Percentiles rank a stretch among this genome's conserved stretches.
phyloP scores from a whole-genome alignment of 768 basidiomycete genomes.

The Suillus clintonianus region DNA sequence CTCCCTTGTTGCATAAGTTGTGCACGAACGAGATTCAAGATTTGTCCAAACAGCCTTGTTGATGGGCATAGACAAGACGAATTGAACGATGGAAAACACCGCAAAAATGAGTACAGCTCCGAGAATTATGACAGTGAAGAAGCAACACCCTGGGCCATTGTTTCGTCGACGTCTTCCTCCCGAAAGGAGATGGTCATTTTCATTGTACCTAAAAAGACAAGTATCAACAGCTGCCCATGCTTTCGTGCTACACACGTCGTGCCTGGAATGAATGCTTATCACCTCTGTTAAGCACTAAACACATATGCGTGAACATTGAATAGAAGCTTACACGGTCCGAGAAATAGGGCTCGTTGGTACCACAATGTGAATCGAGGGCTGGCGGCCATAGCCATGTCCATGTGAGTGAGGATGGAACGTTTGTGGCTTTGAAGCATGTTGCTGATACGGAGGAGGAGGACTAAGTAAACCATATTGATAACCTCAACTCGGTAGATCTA shows the following conservation, averaged over 20 bases:
- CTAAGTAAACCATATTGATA: too few relatives aligned
- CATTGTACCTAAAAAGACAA: neutral
- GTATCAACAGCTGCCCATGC: neutral
- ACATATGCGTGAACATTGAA: neutral
- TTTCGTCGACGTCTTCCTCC: neutral
- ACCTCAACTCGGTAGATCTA: too few relatives aligned
- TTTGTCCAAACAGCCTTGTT: constrained; percentile 14
- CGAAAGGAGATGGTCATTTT: neutral
- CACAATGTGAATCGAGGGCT: too few relatives aligned
- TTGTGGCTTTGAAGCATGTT: too few relatives aligned
- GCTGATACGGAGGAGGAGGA: too few relatives aligned
- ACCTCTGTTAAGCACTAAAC: neutral
- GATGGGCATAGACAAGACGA: neutral
- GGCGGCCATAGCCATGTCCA: too few relatives aligned
- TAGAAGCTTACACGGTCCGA: neutral
- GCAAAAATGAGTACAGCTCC: neutral
- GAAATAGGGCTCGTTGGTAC: too few relatives aligned
- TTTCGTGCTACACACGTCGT: neutral
- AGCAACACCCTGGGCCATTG: neutral
- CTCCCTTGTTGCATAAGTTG: constrained; percentile 27
- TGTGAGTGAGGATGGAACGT: too few relatives aligned
- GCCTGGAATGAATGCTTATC: neutral
- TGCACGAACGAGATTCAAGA: constrained; percentile 22
- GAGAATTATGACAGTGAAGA: neutral
- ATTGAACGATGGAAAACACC: neutral